Evolutionary conservation across 2,329 filamentous ascomycete genomes (phyloP), one percentile per base, ranked within the genome.

Genomic region (Lachnum nothofagi): DNA sequence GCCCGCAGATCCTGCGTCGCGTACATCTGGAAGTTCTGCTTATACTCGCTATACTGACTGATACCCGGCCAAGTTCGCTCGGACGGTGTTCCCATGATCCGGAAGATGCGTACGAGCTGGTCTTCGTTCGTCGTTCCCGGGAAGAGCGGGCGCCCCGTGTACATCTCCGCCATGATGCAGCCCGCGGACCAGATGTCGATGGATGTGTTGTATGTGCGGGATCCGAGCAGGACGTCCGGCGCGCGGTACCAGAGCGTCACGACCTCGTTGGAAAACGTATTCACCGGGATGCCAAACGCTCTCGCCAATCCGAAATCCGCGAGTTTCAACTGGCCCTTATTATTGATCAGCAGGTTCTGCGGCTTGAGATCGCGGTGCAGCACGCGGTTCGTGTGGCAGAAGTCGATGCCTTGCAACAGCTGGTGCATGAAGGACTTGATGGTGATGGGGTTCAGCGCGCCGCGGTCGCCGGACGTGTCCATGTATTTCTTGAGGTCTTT

Each of bases 351-450:
- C 20, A 97, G 79, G 65, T 97, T 97, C 71, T 97, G 91, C 0
- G 91, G 91, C 73, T 97, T 97, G 23, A 97, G 75, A 60, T 97
- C 91, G 52, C 93, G 87, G 69, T 98, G 93, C 16, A 98, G 79
- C 25, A 98, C 93, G 51, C 93, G 81, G 68, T 97, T 97, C 62
- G 95, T 88, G 72, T 98, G 93, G 72, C 93, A 98, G 67, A 97
- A 98, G 54, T 93, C 91, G 64, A 97, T 96, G 47, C 93, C 93
- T 63, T 88, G 85, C 54, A 97, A 82, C 25, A 98, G 81, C 72
- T 98, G 93, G 72, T 91, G 93, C 91, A 97, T 97, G 78, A 97
- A 98, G 20, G 89, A 94, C 73, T 97, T 97, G 79, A 98, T 96
- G 47, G 89, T 93, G 48, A 79, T 73, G 33, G 89, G 87, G 67